phyloP scores from a whole-genome alignment of 495 filamentous ascomycete species.

The Sporormia fimetaria region DNA sequence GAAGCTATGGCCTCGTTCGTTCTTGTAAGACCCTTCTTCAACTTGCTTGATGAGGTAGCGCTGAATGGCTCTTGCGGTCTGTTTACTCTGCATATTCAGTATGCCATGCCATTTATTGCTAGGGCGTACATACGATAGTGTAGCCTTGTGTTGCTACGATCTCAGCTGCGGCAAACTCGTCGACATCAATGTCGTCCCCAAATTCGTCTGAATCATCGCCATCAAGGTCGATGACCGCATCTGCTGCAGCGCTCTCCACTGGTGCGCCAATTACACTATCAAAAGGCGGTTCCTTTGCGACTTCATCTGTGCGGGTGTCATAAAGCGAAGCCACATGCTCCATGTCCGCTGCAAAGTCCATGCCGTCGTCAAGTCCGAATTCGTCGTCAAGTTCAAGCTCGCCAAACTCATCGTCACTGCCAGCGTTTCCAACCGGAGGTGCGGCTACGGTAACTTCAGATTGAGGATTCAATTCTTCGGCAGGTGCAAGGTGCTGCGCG shows the following conservation, averaged over 20 bases:
- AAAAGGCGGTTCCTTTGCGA: not conserved
- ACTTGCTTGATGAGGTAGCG: slow-evolving; percentile 68
- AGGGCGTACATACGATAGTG: slow-evolving; percentile 28
- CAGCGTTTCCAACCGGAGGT: slow-evolving; percentile 14
- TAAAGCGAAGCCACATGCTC: slow-evolving; percentile 46
- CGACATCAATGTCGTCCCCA: slow-evolving; percentile 52
- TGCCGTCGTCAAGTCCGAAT: slow-evolving; percentile 20
- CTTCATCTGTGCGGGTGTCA: slow-evolving; percentile 34
- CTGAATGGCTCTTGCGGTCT: slow-evolving; percentile 58
- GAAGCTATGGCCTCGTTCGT: slow-evolving; percentile 46
- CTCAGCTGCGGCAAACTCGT: slow-evolving; percentile 41
- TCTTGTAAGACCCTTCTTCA: slow-evolving; percentile 52
- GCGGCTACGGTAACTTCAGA: not conserved
- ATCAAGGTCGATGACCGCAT: slow-evolving; percentile 11
- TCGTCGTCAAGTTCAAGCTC: too few species aligned
- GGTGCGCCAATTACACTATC: too few species aligned
- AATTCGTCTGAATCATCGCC: slow-evolving; percentile 33
- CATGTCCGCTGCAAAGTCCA: slow-evolving; percentile 41
- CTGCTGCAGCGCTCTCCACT: not conserved
- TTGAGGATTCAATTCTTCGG: not conserved
- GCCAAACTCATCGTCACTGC: slow-evolving; percentile 42
- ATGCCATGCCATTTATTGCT: slow-evolving; percentile 4
- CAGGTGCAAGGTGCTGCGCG: not conserved
- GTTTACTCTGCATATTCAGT: slow-evolving; percentile 31
- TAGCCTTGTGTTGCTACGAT: slow-evolving; percentile 42